Conservation (phyloP, 495 filamentous ascomycete species). For the Cercophora samala region DNA sequence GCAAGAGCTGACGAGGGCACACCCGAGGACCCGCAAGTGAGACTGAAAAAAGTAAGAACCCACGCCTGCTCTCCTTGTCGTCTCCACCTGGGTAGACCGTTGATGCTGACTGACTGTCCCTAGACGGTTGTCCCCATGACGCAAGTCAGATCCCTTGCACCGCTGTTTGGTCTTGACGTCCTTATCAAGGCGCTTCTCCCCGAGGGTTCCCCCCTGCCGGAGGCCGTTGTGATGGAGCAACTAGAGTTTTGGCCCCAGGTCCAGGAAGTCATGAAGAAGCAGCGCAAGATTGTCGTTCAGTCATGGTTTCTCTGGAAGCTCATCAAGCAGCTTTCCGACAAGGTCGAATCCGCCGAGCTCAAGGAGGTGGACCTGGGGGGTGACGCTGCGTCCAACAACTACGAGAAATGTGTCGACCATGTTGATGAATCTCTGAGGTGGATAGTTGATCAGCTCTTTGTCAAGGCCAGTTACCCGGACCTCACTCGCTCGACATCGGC, state of each 20-base stretch:
- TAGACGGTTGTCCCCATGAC: neutral
- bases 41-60: neutral
- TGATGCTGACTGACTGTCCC: neutral
- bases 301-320: neutral
- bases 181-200: neutral
- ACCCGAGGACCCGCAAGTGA: neutral
- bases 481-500: slow-evolving; percentile 64
- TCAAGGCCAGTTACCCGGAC: slow-evolving; percentile 63
- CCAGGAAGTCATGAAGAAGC: neutral
- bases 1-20: no score
- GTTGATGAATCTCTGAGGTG: slow-evolving; percentile 50
- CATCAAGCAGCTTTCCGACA: neutral
- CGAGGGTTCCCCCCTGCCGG: neutral
- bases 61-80: no score
- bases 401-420: slow-evolving; percentile 54
- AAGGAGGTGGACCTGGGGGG: slow-evolving; percentile 43
- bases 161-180: neutral
- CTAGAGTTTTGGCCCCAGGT: neutral
- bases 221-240: neutral
- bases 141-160: neutral
- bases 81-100: no score
- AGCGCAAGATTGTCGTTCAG: neutral
- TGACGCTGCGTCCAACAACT: neutral
- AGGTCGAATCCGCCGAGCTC: neutral
- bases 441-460: slow-evolving; percentile 58